Conservation (phyloP, 768 basidiomycete genomes). For the Dioszegia hungarica region DNA sequence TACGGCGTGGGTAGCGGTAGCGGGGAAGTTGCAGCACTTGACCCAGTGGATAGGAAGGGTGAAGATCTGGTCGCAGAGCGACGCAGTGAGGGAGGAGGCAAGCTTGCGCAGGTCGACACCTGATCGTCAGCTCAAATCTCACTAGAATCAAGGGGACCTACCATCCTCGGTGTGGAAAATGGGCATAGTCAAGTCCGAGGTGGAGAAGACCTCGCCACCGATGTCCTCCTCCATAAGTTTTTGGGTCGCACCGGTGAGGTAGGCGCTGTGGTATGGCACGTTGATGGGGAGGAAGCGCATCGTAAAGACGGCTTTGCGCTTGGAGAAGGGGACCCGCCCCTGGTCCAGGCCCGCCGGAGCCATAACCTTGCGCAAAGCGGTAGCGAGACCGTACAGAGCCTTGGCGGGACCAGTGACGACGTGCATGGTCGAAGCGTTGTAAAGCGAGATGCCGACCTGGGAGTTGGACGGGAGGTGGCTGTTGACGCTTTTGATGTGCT, state of each 20-base stretch:
- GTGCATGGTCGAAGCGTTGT: conserved; percentile 85
- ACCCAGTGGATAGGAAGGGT: conserved; percentile 88
- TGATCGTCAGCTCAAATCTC: conserved; percentile 44
- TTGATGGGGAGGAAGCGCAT: conserved; percentile 91
- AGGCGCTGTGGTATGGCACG: conserved; percentile 91
- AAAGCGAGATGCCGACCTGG: conserved; percentile 75
- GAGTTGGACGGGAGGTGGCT: conserved; percentile 72
- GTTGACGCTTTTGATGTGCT: conserved; percentile 82
- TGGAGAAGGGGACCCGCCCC: conserved; percentile 84
- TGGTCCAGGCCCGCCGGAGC: conserved; percentile 85
- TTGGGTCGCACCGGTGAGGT: conserved; percentile 69
- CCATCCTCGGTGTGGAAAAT: conserved; percentile 93
- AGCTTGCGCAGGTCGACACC: conserved; percentile 76
- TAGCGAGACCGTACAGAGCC: conserved; percentile 90
- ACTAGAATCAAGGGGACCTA: too few relatives aligned
- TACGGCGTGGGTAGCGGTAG: conserved; percentile 84
- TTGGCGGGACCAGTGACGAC: conserved; percentile 89
- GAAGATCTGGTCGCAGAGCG: conserved; percentile 90
- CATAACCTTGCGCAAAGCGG: conserved; percentile 79
- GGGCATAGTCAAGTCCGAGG: conserved; percentile 65
- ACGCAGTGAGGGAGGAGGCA: conserved; percentile 70
- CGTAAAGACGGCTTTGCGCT: conserved; percentile 88
- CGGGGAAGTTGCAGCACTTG: conserved; percentile 81
- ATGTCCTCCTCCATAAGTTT: conserved; percentile 73
- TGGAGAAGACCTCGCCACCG: conserved; percentile 67